These are phyloP conservation scores for Ophiostoma sp. DNA, from an alignment of 2,329 filamentous ascomycete species.

Conservation along the genomic window DNA sequence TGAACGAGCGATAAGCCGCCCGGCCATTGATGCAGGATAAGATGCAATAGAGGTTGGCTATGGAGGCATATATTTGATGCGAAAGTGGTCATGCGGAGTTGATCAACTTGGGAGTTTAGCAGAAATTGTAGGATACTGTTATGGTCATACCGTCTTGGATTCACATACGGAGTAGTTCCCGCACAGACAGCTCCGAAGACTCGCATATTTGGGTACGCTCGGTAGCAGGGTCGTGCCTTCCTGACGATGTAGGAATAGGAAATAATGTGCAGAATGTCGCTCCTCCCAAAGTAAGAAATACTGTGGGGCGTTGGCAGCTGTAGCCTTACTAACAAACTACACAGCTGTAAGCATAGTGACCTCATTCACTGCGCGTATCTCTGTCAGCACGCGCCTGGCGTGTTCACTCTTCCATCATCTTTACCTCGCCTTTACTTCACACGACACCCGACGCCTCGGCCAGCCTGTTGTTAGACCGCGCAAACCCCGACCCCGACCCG, in stretches of 20 bases:
- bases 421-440: background rate
- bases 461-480: background rate
- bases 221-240: background rate
- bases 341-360: conserved; percentile 7
- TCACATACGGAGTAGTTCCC: no score
- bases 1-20: background rate
- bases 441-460: background rate
- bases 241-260: background rate
- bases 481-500: background rate
- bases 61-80: no score
- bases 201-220: background rate
- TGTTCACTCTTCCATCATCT: background rate
- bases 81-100: no score
- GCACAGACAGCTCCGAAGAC: background rate
- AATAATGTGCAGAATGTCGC: background rate
- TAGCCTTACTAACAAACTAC: background rate
- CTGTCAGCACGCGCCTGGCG: background rate
- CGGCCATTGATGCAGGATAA: background rate
- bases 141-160: no score
- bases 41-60: background rate
- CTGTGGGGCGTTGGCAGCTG: background rate
- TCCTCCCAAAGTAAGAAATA: background rate
- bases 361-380: conserved; percentile 7
- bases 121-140: no score
- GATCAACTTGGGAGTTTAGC: no score